Evolutionary conservation across 306 rosid species (phyloP).

Genomic region (Carpinus viminea): DNA sequence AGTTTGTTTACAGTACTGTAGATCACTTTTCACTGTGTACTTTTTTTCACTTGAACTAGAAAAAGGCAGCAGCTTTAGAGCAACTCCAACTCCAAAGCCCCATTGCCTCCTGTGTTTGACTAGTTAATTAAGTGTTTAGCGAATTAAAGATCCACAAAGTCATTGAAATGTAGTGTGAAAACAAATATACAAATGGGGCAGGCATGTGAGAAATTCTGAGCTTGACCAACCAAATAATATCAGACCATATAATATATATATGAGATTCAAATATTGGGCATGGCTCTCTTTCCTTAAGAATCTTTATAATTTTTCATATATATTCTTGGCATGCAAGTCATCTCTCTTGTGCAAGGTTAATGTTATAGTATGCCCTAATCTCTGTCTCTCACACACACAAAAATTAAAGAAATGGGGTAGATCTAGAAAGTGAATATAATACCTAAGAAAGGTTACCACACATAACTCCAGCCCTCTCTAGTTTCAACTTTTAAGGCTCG

Average conservation of each 20-base stretch:
- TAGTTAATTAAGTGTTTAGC: neutral
- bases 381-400: neutral
- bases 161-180: conserved; percentile 16
- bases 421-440: conserved; percentile 6
- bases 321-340: conserved; percentile 51
- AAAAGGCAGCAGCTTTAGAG: conserved; percentile 15
- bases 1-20: neutral
- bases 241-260: conserved; percentile 28
- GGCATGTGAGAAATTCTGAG: conserved; percentile 51
- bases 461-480: neutral
- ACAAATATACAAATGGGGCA: conserved; percentile 9
- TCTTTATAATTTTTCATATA: conserved; percentile 1
- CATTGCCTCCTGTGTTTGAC: conserved; percentile 38
- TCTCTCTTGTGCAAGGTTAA: neutral
- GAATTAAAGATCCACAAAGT: conserved; percentile 6
- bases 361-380: conserved; percentile 9
- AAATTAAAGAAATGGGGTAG: neutral
- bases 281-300: conserved; percentile 7
- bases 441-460: too few relatives aligned
- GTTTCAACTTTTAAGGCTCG: conserved; percentile 19
- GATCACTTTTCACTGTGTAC: neutral
- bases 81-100: conserved; percentile 26
- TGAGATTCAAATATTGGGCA: conserved; percentile 29
- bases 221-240: conserved; percentile 22
- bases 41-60: too few relatives aligned